Conservation (phyloP, 495 filamentous ascomycete genomes). For the Penicillium egyptiacum region DNA sequence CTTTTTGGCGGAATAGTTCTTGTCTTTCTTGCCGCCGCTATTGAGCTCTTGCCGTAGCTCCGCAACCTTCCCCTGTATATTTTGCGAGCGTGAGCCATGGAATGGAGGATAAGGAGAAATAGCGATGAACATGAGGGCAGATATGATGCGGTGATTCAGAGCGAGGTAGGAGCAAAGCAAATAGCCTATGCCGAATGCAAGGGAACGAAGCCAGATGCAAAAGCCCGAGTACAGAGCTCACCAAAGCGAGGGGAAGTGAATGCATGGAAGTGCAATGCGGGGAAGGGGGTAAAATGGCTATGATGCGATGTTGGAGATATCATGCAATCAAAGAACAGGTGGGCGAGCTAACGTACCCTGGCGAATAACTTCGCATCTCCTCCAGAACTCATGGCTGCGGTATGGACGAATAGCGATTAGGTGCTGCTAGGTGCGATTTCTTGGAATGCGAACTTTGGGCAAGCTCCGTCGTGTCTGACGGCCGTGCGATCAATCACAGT, state of each 20-base stretch:
- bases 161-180: neutral
- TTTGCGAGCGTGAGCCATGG: conserved; percentile 41
- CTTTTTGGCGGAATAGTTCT: conserved; percentile 95
- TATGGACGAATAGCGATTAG: conserved; percentile 21
- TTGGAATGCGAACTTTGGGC: conserved; percentile 10
- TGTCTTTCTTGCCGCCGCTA: conserved; percentile 95
- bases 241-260: conserved; percentile 8
- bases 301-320: conserved; percentile 7
- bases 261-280: conserved; percentile 18
- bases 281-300: conserved; percentile 15
- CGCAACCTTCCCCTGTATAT: conserved; percentile 91
- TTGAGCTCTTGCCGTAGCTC: conserved; percentile 94
- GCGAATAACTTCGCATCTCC: conserved; percentile 99
- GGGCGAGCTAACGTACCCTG: conserved; percentile 67
- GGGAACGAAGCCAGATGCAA: conserved; percentile 10
- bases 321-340: conserved; percentile 18
- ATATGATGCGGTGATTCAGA: neutral
- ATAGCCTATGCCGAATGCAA: conserved; percentile 10
- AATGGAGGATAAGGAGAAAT: conserved; percentile 32
- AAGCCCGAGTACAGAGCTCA: conserved; percentile 1
- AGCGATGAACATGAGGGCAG: conserved; percentile 32
- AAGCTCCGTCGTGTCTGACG: conserved; percentile 9
- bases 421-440: conserved; percentile 8
- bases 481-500: conserved; percentile 20
- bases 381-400: conserved; percentile 66